Percentiles rank a stretch among this genome's conserved stretches.
phyloP scores from a whole-genome alignment of 139 green algal species.

The Closterium sp. region DNA sequence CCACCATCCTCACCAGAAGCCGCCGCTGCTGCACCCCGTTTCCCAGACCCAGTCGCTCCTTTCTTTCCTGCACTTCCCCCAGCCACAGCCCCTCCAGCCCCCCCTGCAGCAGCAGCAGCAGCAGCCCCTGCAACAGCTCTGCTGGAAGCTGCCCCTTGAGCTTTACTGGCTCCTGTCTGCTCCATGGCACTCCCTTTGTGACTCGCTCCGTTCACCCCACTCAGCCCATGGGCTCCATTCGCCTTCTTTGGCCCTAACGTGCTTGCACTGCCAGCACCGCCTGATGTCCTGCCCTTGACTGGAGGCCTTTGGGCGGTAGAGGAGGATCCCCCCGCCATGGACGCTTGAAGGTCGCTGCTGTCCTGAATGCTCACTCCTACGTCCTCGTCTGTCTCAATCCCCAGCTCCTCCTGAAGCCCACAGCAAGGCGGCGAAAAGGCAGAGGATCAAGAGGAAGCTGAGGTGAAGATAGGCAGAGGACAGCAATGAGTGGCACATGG shows the following conservation, averaged over 20 bases:
- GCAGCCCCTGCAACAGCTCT: not conserved
- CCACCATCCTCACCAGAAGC: not conserved
- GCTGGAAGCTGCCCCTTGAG: not conserved
- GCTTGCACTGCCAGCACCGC: not conserved
- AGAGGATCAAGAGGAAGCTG: not conserved
- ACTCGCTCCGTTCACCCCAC: not conserved
- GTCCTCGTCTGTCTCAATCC: constrained; percentile 51
- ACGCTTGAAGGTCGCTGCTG: constrained; percentile 19
- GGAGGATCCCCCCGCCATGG: not conserved
- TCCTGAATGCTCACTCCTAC: constrained; percentile 29
- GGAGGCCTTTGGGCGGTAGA: not conserved
- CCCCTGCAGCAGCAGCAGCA: not conserved
- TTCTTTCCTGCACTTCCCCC: not conserved
- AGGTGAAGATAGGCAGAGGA: not conserved
- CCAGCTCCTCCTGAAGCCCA: constrained; percentile 40
- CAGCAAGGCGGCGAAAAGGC: not conserved
- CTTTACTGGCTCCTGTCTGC: not conserved
- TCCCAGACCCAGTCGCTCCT: not conserved
- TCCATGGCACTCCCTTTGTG: not conserved
- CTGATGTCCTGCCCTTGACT: not conserved
- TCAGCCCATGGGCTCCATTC: not conserved
- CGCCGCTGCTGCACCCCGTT: not conserved
- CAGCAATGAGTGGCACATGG: not conserved
- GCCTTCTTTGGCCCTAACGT: not conserved
- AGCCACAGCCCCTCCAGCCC: not conserved